These are phyloP conservation scores for Neoboletus magnificus DNA, from an alignment of 768 basidiomycete species.

Conservation along the genomic window DNA sequence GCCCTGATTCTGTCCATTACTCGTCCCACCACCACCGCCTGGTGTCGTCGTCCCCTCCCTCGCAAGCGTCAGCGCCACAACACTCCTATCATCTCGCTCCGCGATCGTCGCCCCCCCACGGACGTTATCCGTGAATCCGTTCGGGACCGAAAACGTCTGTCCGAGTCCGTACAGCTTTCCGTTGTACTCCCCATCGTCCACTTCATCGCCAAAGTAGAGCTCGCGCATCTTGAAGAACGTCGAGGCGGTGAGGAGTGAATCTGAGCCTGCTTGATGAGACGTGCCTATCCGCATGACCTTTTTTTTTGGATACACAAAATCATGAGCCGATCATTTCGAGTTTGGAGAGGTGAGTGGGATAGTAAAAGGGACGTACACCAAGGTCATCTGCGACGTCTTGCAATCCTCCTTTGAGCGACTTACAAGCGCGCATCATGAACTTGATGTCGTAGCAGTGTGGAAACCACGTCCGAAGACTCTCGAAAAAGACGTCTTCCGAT, in stretches of 20 bases:
- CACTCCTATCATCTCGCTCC: slow-evolving; percentile 66
- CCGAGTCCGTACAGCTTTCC: slow-evolving; percentile 84
- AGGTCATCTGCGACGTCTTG: slow-evolving; percentile 97
- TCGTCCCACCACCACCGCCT: slow-evolving; percentile 14
- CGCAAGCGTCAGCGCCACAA: slow-evolving; percentile 28
- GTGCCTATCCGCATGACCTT: slow-evolving; percentile 82
- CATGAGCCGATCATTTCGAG: neutral
- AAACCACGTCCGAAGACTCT: slow-evolving; percentile 87
- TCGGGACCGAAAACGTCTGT: slow-evolving; percentile 66
- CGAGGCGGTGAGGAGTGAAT: slow-evolving; percentile 87
- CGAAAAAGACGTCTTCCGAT: slow-evolving; percentile 88
- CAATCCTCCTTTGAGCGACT: slow-evolving; percentile 79
- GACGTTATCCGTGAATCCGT: slow-evolving; percentile 62
- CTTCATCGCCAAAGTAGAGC: slow-evolving; percentile 84
- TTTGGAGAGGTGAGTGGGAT: neutral
- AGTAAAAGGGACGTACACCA: slow-evolving; percentile 56
- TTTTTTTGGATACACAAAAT: neutral
- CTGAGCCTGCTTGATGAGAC: slow-evolving; percentile 97
- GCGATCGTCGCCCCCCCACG: slow-evolving; percentile 79
- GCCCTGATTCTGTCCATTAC: slow-evolving; percentile 33
- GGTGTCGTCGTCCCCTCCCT: slow-evolving; percentile 43
- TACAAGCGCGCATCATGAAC: slow-evolving; percentile 87
- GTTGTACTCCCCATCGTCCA: slow-evolving; percentile 80
- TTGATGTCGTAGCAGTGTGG: slow-evolving; percentile 98
- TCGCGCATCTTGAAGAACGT: slow-evolving; percentile 97